Evolutionary conservation across 352 stramenopile species (phyloP), one percentile per base, ranked within the genome.

Genomic region (Phytophthora sp.): DNA sequence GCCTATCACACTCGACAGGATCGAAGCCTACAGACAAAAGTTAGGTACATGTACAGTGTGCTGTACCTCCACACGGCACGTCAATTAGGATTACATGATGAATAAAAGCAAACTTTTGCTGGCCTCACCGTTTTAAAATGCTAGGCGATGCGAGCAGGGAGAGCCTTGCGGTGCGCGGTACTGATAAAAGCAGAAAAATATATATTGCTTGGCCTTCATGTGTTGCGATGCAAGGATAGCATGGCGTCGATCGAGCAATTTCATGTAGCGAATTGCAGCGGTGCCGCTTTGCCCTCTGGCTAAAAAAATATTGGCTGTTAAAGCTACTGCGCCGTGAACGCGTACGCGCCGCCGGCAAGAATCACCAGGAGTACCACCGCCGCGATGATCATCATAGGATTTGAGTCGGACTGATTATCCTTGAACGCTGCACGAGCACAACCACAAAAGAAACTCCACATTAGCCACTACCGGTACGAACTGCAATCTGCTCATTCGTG

Each of bases 341-440:
- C 74, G 69, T 91, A 91, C 24, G 66, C 83, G 4, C 69, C 76
- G 12, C 75, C 81, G 7, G 73, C 81, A 42, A 91, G 66, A 27
- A 84, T 63, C 41, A 71, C 66, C 24, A 91, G 63, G 26, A 85
- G 45, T 30, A 85, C 71, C 26, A 90, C 58, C 56, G 68, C 80
- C 11, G 69, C 79, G 26, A 83, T 49, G 53, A 91, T 76, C 61
- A 89, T 63, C 60, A 80, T 76, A 24, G 63, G 27, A 61, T 78
- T 89, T 20, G 55, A 64, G 20, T 73, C 57, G n/a, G 77, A 80
- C 39, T 73, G 82, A 15, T 87, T 81, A 36, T 89, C 75, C 52
- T 90, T 89, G 64, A 91, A 91, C 29, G 78, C 83, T 90, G 66
- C 33, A 44, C 7, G 20, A 8, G 46, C 41, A 29, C 15, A 36